These are phyloP conservation scores for Cardamine resedifolia DNA, from an alignment of 345 rosid species.

Conservation along the genomic window DNA sequence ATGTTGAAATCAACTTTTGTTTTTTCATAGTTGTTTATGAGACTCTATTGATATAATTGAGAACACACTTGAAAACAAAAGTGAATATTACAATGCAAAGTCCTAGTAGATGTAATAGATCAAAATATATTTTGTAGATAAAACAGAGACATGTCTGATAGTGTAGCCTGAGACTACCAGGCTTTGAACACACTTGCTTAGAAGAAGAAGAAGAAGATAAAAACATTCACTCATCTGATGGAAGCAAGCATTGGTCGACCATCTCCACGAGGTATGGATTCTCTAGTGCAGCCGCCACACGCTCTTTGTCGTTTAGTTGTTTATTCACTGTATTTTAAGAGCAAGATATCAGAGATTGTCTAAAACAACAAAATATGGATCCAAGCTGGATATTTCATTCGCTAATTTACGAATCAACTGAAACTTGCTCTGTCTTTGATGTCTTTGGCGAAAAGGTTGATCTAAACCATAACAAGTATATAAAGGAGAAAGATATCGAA, in stretches of 20 bases:
- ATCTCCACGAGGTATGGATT: constrained; percentile 86
- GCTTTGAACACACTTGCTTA: constrained; percentile 2
- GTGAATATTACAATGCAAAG: background rate
- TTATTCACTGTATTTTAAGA: constrained; percentile 68
- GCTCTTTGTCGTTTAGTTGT: constrained; percentile 89
- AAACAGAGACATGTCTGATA: constrained; percentile 8
- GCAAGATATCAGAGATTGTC: too few relatives aligned
- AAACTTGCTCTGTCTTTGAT: background rate
- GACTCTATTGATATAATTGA: background rate
- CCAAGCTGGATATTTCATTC: background rate
- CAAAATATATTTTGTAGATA: constrained; percentile 5
- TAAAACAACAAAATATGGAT: background rate
- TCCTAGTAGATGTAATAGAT: constrained; percentile 6
- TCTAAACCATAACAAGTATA: background rate
- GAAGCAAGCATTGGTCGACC: constrained; percentile 85
- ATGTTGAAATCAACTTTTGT: background rate
- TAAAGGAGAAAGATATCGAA: background rate
- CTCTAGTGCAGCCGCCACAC: constrained; percentile 94
- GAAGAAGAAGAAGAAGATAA: background rate
- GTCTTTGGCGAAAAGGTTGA: background rate
- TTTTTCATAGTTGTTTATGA: background rate
- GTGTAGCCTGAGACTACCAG: background rate
- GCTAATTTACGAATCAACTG: background rate
- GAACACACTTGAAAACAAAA: background rate
- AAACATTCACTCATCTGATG: constrained; percentile 48